Base-by-base conservation (phyloP, 2,329 filamentous ascomycete species). In the Ceratocystis lukuohia region DNA sequence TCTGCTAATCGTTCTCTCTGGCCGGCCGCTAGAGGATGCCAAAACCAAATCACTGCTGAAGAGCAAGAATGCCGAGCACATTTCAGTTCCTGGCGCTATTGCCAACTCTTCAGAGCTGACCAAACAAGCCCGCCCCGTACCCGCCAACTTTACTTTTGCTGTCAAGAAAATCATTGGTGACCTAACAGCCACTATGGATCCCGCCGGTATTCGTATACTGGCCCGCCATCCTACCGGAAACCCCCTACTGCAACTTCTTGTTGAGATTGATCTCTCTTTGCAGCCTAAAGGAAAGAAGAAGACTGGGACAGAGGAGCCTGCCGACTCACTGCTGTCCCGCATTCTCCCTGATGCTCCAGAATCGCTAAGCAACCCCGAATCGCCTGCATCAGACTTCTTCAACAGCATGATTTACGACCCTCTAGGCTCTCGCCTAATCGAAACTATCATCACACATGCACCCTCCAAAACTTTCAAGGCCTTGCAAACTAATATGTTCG, bases 381-480 rank as follows among this genome's bases (percentile, higher is more conserved):
- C 89, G 44, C 88, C 86, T 62, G 88, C 89, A 3, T 82, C 84
- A 10, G 79, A 82, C 17, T 96, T 97, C 73, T 82, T 97, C 73
- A 91, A 89, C 71, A 86, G 88, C 66, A 83, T 97, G 73, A 80
- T 96, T 30, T 97, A 96, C 75, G 91, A 97, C 72, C 82, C 88
- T 1, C 87, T 97, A 64, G 94, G 94, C 17, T 96, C 93, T 2
- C 87, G 93, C 57, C 80, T 99, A 1, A 80, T 97, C 25, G 94
- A 99, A 77, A 90, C 87, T 0, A 87, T 99, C 69, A 84, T 96
- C 69, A 83, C 86, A 30, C 82, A 88, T 72, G 85, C 87, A 17
- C 91, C 94, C 0, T 91, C 89, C 56, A 96, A 94, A 76, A 77
- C 91, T 44, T 99, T 97, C 83, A 96, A 96, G 75, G 83, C 85